Conservation (phyloP, 176 grass and related monocot species). For the Ensete glaucum region DNA sequence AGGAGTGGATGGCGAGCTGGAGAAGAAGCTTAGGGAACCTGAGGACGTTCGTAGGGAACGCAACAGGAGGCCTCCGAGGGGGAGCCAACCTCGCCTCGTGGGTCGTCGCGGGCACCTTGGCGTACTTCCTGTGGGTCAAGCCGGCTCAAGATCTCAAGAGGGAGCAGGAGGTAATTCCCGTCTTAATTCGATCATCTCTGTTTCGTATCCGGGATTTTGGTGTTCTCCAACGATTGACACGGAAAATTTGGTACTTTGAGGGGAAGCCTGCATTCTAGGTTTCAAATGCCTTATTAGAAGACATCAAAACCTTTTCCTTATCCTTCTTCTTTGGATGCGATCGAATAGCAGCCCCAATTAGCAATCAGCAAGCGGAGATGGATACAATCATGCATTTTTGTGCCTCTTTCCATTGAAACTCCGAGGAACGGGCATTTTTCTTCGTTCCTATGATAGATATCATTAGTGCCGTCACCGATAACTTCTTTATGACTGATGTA, state of each 20-base stretch:
- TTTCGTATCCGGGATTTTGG: neutral
- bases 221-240: neutral
- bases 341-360: too few relatives aligned
- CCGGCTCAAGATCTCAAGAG: slow-evolving; percentile 59
- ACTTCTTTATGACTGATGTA: too few relatives aligned
- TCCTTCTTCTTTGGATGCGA: neutral
- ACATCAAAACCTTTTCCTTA: neutral
- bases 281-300: neutral
- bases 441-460: too few relatives aligned
- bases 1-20: slow-evolving; percentile 23
- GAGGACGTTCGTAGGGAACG: slow-evolving; percentile 81
- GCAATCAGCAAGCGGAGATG: too few relatives aligned
- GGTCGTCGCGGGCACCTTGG: slow-evolving; percentile 77
- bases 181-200: neutral
- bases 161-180: slow-evolving; percentile 61
- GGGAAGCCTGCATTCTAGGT: neutral
- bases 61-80: slow-evolving; percentile 72
- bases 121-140: slow-evolving; percentile 97
- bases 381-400: neutral
- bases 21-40: slow-evolving; percentile 45
- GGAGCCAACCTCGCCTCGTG: slow-evolving; percentile 84
- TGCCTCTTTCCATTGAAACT: neutral
- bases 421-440: too few relatives aligned
- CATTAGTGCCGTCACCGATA: too few relatives aligned
- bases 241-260: neutral